These are phyloP conservation scores for Podila verticillata DNA, from an alignment of 192 early-diverging fungal species.

Conservation along the genomic window DNA sequence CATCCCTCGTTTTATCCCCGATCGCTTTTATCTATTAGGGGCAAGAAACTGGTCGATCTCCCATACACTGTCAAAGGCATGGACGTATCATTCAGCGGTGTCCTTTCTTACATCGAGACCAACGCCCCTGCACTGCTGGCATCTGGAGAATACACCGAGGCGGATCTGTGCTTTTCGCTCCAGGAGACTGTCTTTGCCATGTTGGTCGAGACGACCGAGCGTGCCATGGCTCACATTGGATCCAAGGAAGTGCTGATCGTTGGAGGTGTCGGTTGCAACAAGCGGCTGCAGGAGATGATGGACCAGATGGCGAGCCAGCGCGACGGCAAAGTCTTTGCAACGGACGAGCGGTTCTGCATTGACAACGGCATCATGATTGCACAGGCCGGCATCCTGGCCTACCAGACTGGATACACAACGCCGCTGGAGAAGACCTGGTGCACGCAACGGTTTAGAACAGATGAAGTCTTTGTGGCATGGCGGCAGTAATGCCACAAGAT, in stretches of 20 bases:
- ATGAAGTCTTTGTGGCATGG: conserved; percentile 87
- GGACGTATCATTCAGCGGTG: conserved; percentile 98
- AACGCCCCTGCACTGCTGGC: conserved; percentile 69
- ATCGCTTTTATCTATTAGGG: conserved; percentile 56
- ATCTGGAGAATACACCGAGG: conserved; percentile 67
- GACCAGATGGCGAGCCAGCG: conserved; percentile 91
- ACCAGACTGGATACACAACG: conserved; percentile 84
- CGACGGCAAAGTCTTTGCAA: conserved; percentile 89
- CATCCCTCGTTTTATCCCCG: conserved; percentile 2
- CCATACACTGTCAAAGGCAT: conserved; percentile 99
- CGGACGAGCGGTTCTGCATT: conserved; percentile 98
- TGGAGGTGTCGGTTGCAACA: conserved; percentile 97
- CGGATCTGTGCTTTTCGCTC: conserved; percentile 96
- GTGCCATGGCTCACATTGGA: conserved; percentile 98
- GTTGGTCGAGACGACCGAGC: conserved; percentile 99
- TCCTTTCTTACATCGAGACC: conserved; percentile 89
- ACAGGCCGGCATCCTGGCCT: conserved; percentile 91
- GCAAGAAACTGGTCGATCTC: conserved; percentile 85
- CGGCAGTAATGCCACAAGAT: conserved; percentile 53
- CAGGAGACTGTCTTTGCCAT: conserved; percentile 99
- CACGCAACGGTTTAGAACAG: conserved; percentile 94
- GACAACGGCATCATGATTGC: conserved; percentile 99
- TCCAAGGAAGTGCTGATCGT: conserved; percentile 92
- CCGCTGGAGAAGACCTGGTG: conserved; percentile 86
- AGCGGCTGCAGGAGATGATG: conserved; percentile 98